Evolutionary conservation across 176 grass and related monocot species (phyloP), one percentile per base, ranked within the genome.

Genomic region (Eleusine coracana): DNA sequence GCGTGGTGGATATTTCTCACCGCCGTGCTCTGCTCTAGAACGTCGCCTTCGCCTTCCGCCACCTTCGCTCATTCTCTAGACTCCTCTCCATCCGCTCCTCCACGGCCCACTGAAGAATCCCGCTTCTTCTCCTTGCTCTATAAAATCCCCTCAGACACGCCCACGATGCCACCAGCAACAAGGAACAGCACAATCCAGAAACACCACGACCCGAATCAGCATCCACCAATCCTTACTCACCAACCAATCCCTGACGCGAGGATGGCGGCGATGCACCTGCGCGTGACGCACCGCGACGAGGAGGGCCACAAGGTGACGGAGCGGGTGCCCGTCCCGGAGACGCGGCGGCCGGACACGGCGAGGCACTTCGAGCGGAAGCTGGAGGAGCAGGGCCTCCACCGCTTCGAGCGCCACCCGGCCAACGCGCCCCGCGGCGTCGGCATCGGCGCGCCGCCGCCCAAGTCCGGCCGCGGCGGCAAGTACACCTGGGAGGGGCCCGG

Each of bases 401-500:
- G 95, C 15, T 5, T 90, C 11, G 92, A 93, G 40, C 86, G 87
- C 23, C 96, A 93, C 77, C 92, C 96, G 16, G 84, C 76, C 7
- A 90, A 93, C n/a, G 96, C 87, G 23, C 80, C 78, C 1, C 84
- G 92, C 3, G 88, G 93, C 20, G 60, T 98, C 73, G 83, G 93
- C 31, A 64, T 98, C 80, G 83, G 88, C 6, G 20, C 44, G 6
- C 74, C 86, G 21, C 90, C 92, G 52, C 92, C 89, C 2, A 95
- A 98, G 83, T 93, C 90, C 7, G 96, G 92, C 10, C 96, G 81
- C 29, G 96, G 91, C 49, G 90, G 92, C 17, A 93, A 91, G 92
- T 98, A 71, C 89, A 98, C 96, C 37, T 98, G 96, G 92, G 96
- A 98, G 39, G 96, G 96, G 1, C 92, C 92, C 4, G 87, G 76